A percentile compares a stretch with the other conserved stretches of the same genome.
phyloP scores from a whole-genome alignment of 2,329 filamentous ascomycete species.

The Aspergillus arachidicola region DNA sequence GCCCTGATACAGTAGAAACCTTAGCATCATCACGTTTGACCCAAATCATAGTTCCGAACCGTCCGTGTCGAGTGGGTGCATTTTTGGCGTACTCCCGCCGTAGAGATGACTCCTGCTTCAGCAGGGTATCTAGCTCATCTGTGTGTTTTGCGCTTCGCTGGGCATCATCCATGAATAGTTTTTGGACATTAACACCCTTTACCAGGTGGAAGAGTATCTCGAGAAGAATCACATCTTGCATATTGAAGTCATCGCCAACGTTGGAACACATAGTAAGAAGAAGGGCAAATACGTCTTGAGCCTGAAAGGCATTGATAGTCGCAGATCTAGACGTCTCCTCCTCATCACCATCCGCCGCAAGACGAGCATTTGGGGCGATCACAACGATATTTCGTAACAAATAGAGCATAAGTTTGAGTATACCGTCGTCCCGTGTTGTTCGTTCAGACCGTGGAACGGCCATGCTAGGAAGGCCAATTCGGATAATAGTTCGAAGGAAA shows the following conservation, averaged over 20 bases:
- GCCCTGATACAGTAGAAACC: slow-evolving; percentile 83
- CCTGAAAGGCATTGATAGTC: slow-evolving; percentile 84
- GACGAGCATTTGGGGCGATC: slow-evolving; percentile 72
- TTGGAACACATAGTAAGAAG: slow-evolving; percentile 87
- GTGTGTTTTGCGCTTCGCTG: slow-evolving; percentile 70
- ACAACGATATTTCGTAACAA: slow-evolving; percentile 86
- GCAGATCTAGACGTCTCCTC: slow-evolving; percentile 84
- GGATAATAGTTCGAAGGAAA: slow-evolving; percentile 78
- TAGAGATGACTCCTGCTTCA: slow-evolving; percentile 84
- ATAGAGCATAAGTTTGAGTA: slow-evolving; percentile 87
- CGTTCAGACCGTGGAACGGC: slow-evolving; percentile 75
- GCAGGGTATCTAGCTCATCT: slow-evolving; percentile 71
- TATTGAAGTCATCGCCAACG: slow-evolving; percentile 89
- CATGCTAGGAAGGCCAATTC: slow-evolving; percentile 83
- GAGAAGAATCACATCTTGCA: slow-evolving; percentile 84
- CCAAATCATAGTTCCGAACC: slow-evolving; percentile 98
- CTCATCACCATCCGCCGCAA: slow-evolving; percentile 83
- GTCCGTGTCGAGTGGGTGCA: slow-evolving; percentile 83
- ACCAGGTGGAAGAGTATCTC: slow-evolving; percentile 91
- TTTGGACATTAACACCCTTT: slow-evolving; percentile 82
- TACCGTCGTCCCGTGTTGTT: slow-evolving; percentile 78
- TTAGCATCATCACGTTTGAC: slow-evolving; percentile 84
- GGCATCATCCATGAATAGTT: slow-evolving; percentile 80
- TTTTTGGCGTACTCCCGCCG: slow-evolving; percentile 73
- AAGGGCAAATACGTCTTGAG: slow-evolving; percentile 86